Conservation (phyloP, 805 yeast species). For the Zygosaccharomyces bisporus region DNA sequence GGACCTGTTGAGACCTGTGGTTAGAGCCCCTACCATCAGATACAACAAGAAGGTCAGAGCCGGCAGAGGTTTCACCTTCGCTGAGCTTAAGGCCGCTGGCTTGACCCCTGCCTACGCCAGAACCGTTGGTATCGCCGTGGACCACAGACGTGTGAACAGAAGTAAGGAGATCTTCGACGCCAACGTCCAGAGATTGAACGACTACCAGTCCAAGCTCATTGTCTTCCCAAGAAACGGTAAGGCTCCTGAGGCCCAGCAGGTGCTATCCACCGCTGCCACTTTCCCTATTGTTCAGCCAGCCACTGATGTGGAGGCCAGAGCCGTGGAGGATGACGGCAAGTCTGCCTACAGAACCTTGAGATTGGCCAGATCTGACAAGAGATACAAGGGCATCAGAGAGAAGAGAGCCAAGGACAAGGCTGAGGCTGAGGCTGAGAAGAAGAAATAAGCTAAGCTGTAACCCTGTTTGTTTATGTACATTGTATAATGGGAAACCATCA, state of each 20-base stretch:
- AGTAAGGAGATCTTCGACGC: slow-evolving; percentile 90
- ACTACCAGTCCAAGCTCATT: slow-evolving; percentile 92
- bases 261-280: slow-evolving; percentile 64
- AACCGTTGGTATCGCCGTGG: slow-evolving; percentile 98
- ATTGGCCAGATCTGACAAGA: slow-evolving; percentile 91
- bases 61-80: slow-evolving; percentile 98
- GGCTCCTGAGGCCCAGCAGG: slow-evolving; percentile 77
- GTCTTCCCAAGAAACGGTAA: slow-evolving; percentile 91
- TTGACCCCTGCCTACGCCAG: slow-evolving; percentile 92
- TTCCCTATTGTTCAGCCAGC: slow-evolving; percentile 89
- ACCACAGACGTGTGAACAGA: slow-evolving; percentile 99
- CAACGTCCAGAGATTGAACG: slow-evolving; percentile 94
- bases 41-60: slow-evolving; percentile 99
- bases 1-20: slow-evolving; percentile 94
- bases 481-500: slow-evolving; percentile 36
- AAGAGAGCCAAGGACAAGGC: slow-evolving; percentile 97
- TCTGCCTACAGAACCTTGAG: slow-evolving; percentile 94
- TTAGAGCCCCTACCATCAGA: slow-evolving; percentile 97
- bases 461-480: slow-evolving; percentile 27
- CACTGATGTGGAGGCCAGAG: slow-evolving; percentile 77
- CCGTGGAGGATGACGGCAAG: slow-evolving; percentile 71
- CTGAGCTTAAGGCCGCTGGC: slow-evolving; percentile 98
- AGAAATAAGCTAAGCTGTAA: slow-evolving; percentile 59
- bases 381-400: slow-evolving; percentile 91
- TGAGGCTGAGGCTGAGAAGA: slow-evolving; percentile 99